Conservation (phyloP, 352 stramenopile genomes). For the Pelagophyceae sp. region DNA sequence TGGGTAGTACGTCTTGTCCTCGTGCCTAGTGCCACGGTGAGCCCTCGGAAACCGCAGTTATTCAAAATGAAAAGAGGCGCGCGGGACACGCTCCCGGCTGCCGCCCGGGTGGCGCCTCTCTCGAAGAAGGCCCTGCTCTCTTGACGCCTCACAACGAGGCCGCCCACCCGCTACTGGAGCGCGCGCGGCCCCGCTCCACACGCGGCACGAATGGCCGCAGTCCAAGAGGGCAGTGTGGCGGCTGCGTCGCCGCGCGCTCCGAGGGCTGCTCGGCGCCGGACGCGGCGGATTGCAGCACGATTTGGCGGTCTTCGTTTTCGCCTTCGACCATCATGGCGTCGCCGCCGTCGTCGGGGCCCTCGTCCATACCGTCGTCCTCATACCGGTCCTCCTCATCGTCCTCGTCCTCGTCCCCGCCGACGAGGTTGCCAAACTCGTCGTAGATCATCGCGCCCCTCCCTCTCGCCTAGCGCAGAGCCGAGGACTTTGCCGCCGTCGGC, state of each 20-base stretch:
- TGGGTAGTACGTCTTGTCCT: constrained; percentile 99
- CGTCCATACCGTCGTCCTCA: constrained; percentile 45
- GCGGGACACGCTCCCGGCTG: too few relatives aligned
- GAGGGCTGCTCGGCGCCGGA: too few relatives aligned
- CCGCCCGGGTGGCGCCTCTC: too few relatives aligned
- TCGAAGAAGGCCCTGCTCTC: too few relatives aligned
- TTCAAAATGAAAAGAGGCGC: too few relatives aligned
- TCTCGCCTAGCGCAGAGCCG: too few relatives aligned
- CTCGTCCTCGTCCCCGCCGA: constrained; percentile 77
- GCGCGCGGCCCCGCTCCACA: too few relatives aligned
- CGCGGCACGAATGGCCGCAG: too few relatives aligned
- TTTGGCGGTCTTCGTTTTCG: constrained; percentile 38
- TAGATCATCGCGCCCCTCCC: constrained; percentile 49
- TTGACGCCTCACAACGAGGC: too few relatives aligned
- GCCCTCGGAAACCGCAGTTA: too few relatives aligned
- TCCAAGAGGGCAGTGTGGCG: background rate
- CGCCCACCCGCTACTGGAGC: too few relatives aligned
- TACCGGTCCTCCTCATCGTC: constrained; percentile 26
- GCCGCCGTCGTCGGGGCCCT: constrained; percentile 45
- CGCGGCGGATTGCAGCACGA: too few relatives aligned
- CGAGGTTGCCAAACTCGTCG: constrained; percentile 99
- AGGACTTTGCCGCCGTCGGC: background rate
- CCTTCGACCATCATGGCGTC: constrained; percentile 57
- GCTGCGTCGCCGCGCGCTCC: background rate
- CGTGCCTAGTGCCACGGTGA: constrained; percentile 56